Percentiles rank a stretch among this genome's conserved stretches.
These are phyloP conservation scores for Pterocarpus santalinus DNA, from an alignment of 306 rosid genomes.

Conservation along the genomic window DNA sequence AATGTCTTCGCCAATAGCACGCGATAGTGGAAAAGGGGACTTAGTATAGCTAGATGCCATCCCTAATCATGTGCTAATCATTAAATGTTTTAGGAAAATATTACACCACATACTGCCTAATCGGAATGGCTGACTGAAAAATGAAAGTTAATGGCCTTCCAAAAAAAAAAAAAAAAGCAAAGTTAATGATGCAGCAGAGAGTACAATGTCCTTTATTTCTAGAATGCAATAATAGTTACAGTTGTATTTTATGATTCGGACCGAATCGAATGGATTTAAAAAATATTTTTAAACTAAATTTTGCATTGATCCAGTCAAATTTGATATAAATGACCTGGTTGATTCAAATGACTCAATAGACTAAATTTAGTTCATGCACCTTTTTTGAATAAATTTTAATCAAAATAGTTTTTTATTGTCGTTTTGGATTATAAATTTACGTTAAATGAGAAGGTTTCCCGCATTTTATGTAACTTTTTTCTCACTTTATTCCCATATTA, in stretches of 20 bases:
- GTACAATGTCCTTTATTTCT: not conserved
- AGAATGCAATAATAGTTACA: not conserved
- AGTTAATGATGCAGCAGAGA: not conserved
- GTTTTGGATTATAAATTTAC: too few relatives aligned
- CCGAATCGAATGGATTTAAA: not conserved
- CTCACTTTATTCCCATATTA: too few relatives aligned
- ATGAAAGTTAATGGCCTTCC: not conserved
- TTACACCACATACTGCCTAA: constrained; percentile 37
- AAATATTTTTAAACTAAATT: too few relatives aligned
- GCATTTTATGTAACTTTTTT: too few relatives aligned
- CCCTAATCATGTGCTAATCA: constrained; percentile 23
- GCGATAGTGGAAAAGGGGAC: not conserved
- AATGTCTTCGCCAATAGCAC: constrained; percentile 18
- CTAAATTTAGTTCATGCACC: too few relatives aligned
- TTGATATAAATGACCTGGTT: too few relatives aligned
- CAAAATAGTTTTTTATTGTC: too few relatives aligned
- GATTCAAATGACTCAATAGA: too few relatives aligned
- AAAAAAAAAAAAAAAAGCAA: too few relatives aligned
- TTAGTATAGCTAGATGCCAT: constrained; percentile 16
- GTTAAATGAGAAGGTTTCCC: too few relatives aligned
- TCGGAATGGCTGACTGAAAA: not conserved
- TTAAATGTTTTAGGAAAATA: not conserved
- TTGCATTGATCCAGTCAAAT: too few relatives aligned
- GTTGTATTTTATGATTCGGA: not conserved
- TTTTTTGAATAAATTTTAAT: too few relatives aligned